phyloP scores from a whole-genome alignment of 1,284 basidiomycete genomes.

The Ceratobasidium sp. region DNA sequence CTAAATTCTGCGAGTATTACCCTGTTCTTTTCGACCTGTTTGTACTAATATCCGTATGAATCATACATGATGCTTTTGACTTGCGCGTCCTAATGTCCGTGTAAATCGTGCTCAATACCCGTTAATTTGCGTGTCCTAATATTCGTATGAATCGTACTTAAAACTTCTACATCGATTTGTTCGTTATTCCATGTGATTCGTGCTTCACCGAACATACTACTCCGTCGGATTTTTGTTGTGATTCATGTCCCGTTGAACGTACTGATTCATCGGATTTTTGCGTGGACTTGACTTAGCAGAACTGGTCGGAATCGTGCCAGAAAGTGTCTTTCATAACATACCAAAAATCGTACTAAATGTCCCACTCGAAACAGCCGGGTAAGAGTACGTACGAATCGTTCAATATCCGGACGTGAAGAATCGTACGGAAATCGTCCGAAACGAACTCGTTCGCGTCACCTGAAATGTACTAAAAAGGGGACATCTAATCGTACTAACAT shows the following conservation, averaged over 20 bases:
- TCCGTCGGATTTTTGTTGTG: background rate
- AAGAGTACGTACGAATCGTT: constrained; percentile 14
- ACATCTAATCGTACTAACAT: constrained; percentile 1
- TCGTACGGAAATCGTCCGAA: constrained; percentile 5
- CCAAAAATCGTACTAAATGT: background rate
- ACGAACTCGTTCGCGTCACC: background rate
- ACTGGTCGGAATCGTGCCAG: background rate
- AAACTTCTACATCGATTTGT: background rate
- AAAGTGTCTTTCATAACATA: background rate
- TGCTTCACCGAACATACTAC: background rate
- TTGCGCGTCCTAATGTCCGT: background rate
- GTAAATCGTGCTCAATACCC: background rate
- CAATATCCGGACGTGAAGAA: background rate
- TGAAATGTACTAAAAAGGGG: background rate
- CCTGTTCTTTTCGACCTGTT: too few relatives aligned
- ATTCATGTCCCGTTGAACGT: background rate
- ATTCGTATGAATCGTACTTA: background rate
- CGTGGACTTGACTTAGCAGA: background rate
- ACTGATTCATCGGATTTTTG: background rate
- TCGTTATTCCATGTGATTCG: constrained; percentile 3
- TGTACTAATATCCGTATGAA: background rate
- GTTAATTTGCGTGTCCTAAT: background rate
- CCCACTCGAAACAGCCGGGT: background rate
- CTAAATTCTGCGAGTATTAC: too few relatives aligned
- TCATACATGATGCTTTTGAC: background rate